Conservation (phyloP, 495 filamentous ascomycete genomes). For the Apiosordaria backusii region DNA sequence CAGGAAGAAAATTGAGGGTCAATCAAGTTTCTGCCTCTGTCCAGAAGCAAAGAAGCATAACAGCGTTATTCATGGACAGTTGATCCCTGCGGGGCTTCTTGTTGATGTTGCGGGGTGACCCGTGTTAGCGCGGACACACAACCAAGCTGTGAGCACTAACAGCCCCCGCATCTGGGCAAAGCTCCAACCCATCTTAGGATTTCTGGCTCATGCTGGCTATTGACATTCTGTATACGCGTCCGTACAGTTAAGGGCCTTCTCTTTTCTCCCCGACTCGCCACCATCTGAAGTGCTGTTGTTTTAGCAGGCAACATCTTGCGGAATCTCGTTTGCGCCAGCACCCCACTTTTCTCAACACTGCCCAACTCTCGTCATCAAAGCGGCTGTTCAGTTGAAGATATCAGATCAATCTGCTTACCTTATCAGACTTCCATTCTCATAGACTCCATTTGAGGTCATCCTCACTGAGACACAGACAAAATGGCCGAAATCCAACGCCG, state of each 20-base stretch:
- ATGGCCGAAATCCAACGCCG: conserved; percentile 53
- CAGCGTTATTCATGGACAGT: not conserved
- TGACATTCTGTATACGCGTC: not conserved
- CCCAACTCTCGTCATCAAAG: not conserved
- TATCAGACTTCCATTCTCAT: not conserved
- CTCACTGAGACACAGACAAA: not conserved
- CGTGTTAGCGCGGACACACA: not conserved
- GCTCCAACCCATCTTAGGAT: not conserved
- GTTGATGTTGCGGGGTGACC: not conserved
- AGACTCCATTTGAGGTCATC: not conserved
- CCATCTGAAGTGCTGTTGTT: not conserved
- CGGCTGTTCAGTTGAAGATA: not conserved
- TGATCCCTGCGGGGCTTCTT: not conserved
- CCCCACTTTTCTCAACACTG: not conserved
- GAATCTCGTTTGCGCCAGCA: not conserved
- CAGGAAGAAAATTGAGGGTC: no score
- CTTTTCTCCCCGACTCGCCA: not conserved
- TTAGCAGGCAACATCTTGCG: conserved; percentile 4
- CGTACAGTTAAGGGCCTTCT: not conserved
- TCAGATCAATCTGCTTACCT: not conserved
- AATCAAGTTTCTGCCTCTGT: no score
- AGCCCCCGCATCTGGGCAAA: not conserved
- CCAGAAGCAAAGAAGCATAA: no score
- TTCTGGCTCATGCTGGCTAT: not conserved
- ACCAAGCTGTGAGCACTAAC: not conserved